Base-by-base conservation (phyloP, 306 rosid species). In the Senna siamea region DNA sequence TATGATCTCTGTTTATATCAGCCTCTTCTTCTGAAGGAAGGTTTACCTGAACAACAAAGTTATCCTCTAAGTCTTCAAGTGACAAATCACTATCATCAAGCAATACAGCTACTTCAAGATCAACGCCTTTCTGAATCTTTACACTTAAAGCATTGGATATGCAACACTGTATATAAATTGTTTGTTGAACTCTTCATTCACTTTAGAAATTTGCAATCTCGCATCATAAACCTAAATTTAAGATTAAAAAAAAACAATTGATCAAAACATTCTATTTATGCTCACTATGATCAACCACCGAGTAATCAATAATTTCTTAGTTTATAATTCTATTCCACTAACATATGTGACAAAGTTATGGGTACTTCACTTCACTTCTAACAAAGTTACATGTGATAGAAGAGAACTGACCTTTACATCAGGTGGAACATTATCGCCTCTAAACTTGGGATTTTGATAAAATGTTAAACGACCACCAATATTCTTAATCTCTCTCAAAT, bases 41-140 rank as follows among this genome's bases (percentile, higher is more conserved):
- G 61, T 92, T 94, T 53, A 97, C 99, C 84, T 72, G 87, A 46
- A 88, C 81, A 76, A 94, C 88, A 37, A 94, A 94, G 78, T 94
- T 97, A 78, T 94, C 97, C 61, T 94, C 99, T 81, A 94, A 80
- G 72, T 94, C 97, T 77, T 92, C 99, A 13, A 76, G 78, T 1
- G 95, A 94, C 46, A 76, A 68, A 78, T 87, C 97, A 28, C 87
- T 78, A 37, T 90, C 96, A 28, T 92, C 93, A 51, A 94, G 98
- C 82, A 94, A 70, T 5, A 95, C 96, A 71, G 81, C 87, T 6
- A 94, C 87, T 64, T 94, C 98, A 13, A 96, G 93, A 87, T 94
- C 99, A 76, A 88, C 76, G 0, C 70, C 96, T 83, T 78, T 92
- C 80, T 92, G 92, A 85, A 88, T 84, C 80, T 82, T 84, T 64